Base-by-base conservation (phyloP, 495 filamentous ascomycete species). In the Podospora anserina region DNA sequence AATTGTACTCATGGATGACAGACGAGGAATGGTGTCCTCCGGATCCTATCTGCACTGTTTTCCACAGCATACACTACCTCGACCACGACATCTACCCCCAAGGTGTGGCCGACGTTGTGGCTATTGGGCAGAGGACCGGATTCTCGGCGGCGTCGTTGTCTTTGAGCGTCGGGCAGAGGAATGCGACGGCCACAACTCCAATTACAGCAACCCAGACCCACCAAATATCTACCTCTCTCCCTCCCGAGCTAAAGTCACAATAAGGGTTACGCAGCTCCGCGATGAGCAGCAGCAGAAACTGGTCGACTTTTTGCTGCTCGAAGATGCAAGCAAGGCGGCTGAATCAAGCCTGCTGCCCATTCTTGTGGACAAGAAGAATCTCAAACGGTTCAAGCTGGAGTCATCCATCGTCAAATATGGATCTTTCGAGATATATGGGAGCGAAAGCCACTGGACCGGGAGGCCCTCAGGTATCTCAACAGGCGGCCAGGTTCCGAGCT, bases 101-200 rank as follows among this genome's bases (percentile, higher is more conserved):
- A 11, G 70, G 69, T 13, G 68, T 76, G 3, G 76, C 74, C 11
- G 77, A 79, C 66, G 57, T 74, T 9, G 75, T 77, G 23, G 76
- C 26, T 79, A 79, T 66, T 80, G 75, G 77, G 77, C 72, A 55
- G 76, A 77, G 67, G 64, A 66, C 6, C 70, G 72, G 15, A 74
- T 77, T 44, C 68, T 78, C 0, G 73, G 78, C 19, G 75, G 74
- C 20, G 76, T 80, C 23, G 70, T 75, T 1, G 39, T 78, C 13
- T 79, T 81, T 55, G 75, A 79, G 60, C 65, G 76, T 55, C 65
- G 57, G 0, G 61, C 44, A 20, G 59, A 68, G 26, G 58, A 30
- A 2, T 5, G 20, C 28, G 34, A 61, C 16, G 63, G 67, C 61
- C 63, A 32, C 5, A 66, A 56, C 53, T 57, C 28, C n/a, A 56